Evolutionary conservation across 768 basidiomycete species (phyloP).

Genomic region (Basidioascus undulatus): DNA sequence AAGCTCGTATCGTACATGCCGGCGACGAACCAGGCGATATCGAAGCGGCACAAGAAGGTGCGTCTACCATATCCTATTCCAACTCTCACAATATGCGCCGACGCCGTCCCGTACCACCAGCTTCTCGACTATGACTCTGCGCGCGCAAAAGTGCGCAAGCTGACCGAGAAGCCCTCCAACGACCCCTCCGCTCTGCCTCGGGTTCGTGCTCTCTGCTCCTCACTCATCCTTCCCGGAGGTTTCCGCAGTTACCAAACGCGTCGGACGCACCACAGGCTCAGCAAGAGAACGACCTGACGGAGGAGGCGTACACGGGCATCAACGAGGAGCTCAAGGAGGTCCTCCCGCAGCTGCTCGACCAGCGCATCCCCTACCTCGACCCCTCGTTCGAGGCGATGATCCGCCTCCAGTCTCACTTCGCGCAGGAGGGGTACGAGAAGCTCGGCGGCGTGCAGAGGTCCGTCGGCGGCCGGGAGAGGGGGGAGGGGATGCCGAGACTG

Average conservation of each 20-base stretch:
- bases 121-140: conserved; percentile 88
- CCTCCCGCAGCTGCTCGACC: conserved; percentile 72
- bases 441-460: conserved; percentile 78
- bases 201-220: conserved; percentile 22
- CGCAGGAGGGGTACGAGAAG: conserved; percentile 95
- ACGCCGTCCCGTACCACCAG: conserved; percentile 22
- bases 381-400: conserved; percentile 99
- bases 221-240: not conserved
- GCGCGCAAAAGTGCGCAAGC: conserved; percentile 65
- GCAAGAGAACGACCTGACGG: conserved; percentile 82
- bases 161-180: conserved; percentile 75
- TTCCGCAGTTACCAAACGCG: not conserved
- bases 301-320: conserved; percentile 77
- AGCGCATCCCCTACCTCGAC: conserved; percentile 93
- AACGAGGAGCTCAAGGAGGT: conserved; percentile 81
- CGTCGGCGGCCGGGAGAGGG: no score
- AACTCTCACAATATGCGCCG: not conserved
- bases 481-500: conserved; percentile 4
- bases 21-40: conserved; percentile 71
- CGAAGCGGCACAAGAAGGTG: conserved; percentile 93
- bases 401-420: conserved; percentile 89
- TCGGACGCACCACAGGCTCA: conserved; percentile 35
- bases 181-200: conserved; percentile 75
- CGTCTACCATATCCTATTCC: not conserved
- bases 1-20: conserved; percentile 94